Percentiles rank a stretch among this genome's conserved stretches.
Evolutionary conservation across 208 protist species (phyloP).

Genomic region (Herpetomonas muscarum): DNA sequence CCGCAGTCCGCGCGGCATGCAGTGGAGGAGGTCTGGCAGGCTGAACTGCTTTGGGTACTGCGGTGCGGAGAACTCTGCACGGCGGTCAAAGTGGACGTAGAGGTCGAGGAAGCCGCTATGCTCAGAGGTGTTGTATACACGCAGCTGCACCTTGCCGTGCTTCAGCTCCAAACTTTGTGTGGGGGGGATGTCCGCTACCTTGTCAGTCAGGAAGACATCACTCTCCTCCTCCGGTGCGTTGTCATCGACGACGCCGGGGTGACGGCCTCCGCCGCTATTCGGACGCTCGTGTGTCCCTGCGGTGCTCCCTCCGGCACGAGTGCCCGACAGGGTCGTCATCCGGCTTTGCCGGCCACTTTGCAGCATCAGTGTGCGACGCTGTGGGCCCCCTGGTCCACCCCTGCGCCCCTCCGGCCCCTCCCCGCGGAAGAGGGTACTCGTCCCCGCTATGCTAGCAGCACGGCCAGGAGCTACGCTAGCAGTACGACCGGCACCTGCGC

Average conservation of each 20-base stretch:
- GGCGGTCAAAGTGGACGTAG: conserved; percentile 59
- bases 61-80: conserved; percentile 56
- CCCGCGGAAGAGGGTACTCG: no score
- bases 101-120: conserved; percentile 71
- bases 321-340: no score
- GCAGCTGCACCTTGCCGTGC: conserved; percentile 75
- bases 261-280: background rate
- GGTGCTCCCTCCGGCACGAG: background rate
- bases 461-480: background rate
- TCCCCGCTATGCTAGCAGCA: background rate
- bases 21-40: conserved; percentile 62
- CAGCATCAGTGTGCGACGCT: no score
- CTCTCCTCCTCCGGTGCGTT: conserved; percentile 3
- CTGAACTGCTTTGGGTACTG: conserved; percentile 49
- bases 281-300: background rate
- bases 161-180: conserved; percentile 35
- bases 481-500: background rate
- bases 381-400: no score
- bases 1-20: conserved; percentile 58
- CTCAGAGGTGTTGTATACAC: conserved; percentile 64
- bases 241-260: background rate
- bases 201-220: conserved; percentile 20
- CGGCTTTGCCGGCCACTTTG: no score
- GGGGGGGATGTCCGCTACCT: conserved; percentile 21
- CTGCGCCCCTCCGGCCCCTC: no score